Evolutionary conservation across 805 yeast species (phyloP).

Genomic region (Suhomyces sp.): DNA sequence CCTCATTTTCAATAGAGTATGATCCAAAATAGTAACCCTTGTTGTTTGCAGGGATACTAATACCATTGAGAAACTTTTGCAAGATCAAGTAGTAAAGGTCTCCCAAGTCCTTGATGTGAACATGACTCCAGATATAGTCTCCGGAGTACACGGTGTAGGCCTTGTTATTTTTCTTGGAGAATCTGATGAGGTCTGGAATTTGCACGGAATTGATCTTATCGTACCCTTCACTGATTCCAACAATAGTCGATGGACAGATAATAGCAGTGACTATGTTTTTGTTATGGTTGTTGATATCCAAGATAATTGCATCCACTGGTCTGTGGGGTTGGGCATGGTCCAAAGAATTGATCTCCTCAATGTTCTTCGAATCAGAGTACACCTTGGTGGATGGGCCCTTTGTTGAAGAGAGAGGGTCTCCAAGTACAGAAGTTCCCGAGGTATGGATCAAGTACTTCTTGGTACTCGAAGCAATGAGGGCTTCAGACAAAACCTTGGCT

Average conservation of each 20-base stretch:
- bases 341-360: conserved; percentile 25
- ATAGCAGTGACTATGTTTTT: conserved; percentile 29
- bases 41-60: conserved; percentile 24
- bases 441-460: conserved; percentile 32
- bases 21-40: conserved; percentile 39
- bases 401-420: conserved; percentile 16
- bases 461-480: conserved; percentile 10
- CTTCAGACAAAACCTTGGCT: conserved; percentile 20
- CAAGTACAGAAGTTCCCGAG: conserved; percentile 34
- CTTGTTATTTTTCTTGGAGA: conserved; percentile 17
- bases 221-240: conserved; percentile 32
- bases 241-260: conserved; percentile 34
- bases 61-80: conserved; percentile 18
- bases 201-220: conserved; percentile 28
- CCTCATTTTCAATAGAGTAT: conserved; percentile 11
- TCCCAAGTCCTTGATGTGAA: conserved; percentile 36
- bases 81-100: conserved; percentile 26
- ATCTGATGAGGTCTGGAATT: conserved; percentile 24
- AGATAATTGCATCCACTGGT: conserved; percentile 29
- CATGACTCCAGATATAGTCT: conserved; percentile 32
- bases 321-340: conserved; percentile 30
- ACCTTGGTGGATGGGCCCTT: conserved; percentile 18
- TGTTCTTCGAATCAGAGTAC: conserved; percentile 22
- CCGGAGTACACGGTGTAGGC: conserved; percentile 31
- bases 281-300: conserved; percentile 27